Conservation (phyloP, 805 yeast genomes). For the Ogataea saltuana region DNA sequence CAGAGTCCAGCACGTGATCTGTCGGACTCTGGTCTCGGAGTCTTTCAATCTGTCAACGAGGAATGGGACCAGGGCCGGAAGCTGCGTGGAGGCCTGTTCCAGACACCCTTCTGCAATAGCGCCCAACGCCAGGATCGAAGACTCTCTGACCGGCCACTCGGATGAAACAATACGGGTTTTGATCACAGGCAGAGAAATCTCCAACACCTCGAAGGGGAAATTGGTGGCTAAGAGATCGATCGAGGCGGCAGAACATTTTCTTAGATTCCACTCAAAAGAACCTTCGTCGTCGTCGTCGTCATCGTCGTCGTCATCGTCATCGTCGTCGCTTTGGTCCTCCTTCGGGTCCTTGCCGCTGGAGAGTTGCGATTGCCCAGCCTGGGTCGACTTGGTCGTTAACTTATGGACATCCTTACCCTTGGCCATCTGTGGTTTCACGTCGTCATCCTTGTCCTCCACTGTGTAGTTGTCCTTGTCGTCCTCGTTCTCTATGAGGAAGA, state of each 20-base stretch:
- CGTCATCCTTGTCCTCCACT: constrained; percentile 82
- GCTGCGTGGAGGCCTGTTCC: constrained; percentile 64
- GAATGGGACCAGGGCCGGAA: constrained; percentile 82
- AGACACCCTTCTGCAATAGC: constrained; percentile 91
- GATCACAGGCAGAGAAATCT: constrained; percentile 69
- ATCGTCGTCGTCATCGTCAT: constrained; percentile 66
- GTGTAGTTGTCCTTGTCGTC: constrained; percentile 77
- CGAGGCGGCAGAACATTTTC: constrained; percentile 95
- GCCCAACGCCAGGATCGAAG: constrained; percentile 91
- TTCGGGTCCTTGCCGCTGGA: constrained; percentile 11
- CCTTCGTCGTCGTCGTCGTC: constrained; percentile 71
- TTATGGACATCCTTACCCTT: constrained; percentile 54
- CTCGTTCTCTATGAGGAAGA: constrained; percentile 58
- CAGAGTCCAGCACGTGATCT: constrained; percentile 94
- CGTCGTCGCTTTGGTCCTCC: constrained; percentile 44
- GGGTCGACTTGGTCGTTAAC: constrained; percentile 23
- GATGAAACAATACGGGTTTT: constrained; percentile 66
- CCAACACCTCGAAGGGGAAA: constrained; percentile 66
- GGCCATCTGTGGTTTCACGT: constrained; percentile 79
- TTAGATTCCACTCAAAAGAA: constrained; percentile 80
- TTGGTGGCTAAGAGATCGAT: constrained; percentile 75
- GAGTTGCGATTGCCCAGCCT: constrained; percentile 9
- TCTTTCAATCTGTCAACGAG: constrained; percentile 79
- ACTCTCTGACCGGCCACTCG: constrained; percentile 90
- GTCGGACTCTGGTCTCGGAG: constrained; percentile 79